Conservation (phyloP, 1,284 basidiomycete genomes). For the Trichosporon coremiiforme region DNA sequence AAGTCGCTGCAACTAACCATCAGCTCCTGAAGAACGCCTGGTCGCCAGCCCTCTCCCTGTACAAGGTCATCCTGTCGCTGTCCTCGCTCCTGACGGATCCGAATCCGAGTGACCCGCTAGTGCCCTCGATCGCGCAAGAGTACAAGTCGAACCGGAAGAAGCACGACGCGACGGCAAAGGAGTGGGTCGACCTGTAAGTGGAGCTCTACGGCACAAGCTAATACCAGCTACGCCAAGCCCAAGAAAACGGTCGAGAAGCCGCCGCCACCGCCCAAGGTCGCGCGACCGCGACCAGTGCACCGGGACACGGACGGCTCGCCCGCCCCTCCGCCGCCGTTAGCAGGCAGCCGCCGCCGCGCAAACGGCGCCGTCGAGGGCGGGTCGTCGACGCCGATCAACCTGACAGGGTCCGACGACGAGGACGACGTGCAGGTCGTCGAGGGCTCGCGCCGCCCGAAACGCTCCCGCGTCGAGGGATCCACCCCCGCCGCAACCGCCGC, state of each 20-base stretch:
- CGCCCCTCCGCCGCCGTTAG: conserved; percentile 17
- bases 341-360: conserved; percentile 29
- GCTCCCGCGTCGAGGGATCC: conserved; percentile 18
- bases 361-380: conserved; percentile 28
- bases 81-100: conserved; percentile 97
- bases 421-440: conserved; percentile 19
- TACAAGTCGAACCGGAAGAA: conserved; percentile 88
- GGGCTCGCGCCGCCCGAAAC: conserved; percentile 24
- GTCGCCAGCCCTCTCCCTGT: conserved; percentile 85
- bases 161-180: conserved; percentile 88
- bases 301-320: conserved; percentile 29
- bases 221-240: conserved; percentile 43
- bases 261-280: conserved; percentile 18
- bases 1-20: conserved; percentile 41
- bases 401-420: conserved; percentile 29
- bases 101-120: conserved; percentile 80
- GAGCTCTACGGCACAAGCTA: conserved; percentile 4
- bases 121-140: conserved; percentile 64
- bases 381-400: conserved; percentile 20
- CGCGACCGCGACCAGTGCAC: conserved; percentile 27
- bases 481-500: neutral
- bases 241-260: conserved; percentile 26
- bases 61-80: conserved; percentile 91
- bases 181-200: conserved; percentile 94
- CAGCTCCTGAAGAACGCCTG: conserved; percentile 85